These are phyloP conservation scores for Puccinia hordei DNA, from an alignment of 1,284 basidiomycete genomes.

Conservation along the genomic window DNA sequence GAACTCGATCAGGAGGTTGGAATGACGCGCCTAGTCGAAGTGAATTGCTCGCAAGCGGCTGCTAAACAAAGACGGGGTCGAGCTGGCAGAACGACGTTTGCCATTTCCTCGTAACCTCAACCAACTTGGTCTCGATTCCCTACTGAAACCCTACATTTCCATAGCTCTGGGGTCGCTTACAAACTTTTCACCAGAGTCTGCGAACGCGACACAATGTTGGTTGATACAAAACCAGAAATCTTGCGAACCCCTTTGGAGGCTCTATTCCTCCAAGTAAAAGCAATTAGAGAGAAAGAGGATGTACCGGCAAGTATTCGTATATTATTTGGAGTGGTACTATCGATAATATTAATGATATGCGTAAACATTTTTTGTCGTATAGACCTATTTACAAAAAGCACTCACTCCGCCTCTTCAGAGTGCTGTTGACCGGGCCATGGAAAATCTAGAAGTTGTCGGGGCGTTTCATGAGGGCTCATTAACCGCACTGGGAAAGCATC, in stretches of 20 bases:
- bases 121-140: background rate
- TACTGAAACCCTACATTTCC: background rate
- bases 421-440: constrained; percentile 78
- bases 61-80: constrained; percentile 82
- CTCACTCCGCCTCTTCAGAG: constrained; percentile 78
- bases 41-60: constrained; percentile 77
- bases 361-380: constrained; percentile 53
- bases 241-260: constrained; percentile 83
- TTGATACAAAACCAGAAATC: constrained; percentile 70
- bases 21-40: constrained; percentile 75
- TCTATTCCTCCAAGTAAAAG: constrained; percentile 79
- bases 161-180: constrained; percentile 35
- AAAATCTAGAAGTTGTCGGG: constrained; percentile 74
- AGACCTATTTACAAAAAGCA: constrained; percentile 69
- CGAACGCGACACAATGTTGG: constrained; percentile 20
- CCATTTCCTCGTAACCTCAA: constrained; percentile 58
- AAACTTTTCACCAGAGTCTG: constrained; percentile 43
- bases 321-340: background rate
- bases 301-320: constrained; percentile 67
- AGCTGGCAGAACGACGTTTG: constrained; percentile 83
- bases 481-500: constrained; percentile 80
- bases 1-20: constrained; percentile 76
- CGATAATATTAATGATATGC: constrained; percentile 7
- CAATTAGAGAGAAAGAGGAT: constrained; percentile 75
- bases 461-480: constrained; percentile 70